Base-by-base conservation (phyloP, 1,284 basidiomycete species). In the Quambalaria eucalypti region DNA sequence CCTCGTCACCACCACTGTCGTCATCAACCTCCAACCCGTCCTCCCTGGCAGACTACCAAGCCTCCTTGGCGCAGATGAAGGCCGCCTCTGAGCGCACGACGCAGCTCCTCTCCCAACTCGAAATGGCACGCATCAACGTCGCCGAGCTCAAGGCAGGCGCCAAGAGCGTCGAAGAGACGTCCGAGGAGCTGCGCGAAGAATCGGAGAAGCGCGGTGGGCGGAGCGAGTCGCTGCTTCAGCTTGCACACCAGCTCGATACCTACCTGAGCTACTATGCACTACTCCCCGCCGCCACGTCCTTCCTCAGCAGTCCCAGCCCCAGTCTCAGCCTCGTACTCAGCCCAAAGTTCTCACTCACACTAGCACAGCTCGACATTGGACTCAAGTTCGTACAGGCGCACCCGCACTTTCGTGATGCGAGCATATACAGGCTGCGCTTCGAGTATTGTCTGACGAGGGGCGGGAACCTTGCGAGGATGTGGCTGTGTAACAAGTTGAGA, bases 181-280 rank as follows among this genome's bases (percentile, higher is more conserved):
- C 66, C 19, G 60, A 60, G 28, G 70, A 67, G 44, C 57, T 74
- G 7, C 61, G 71, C 23, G 58, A 61, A n/a, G 62, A 71, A 48
- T 69, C 71, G 0, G 65, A 66, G 26, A 44, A 29, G 10, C 51
- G 50, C 48, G 38, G 39, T 21, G 56, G 56, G 36, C 19, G 51
- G 19, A 57, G 48, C 23, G 51, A 66, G n/a, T 25, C 30, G 48
- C 62, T 74, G 38, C 62, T 67, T 28, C 48, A 38, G 9, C 50
- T 71, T 9, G 57, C 64, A 8, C 55, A 64, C 12, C 57, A 64
- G 3, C 51, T 74, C 10, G 36, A 53, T 8, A 55, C 64, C 16
- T 60, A 71, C 9, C 68, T 71, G 19, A 60, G 61, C 14, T 73
- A 70, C 62, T 74, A 73, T 52, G 62, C 65, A 14, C 46, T 74